Evolutionary conservation across 768 basidiomycete genomes (phyloP).

Genomic region (Cystobasidium tubakii): DNA sequence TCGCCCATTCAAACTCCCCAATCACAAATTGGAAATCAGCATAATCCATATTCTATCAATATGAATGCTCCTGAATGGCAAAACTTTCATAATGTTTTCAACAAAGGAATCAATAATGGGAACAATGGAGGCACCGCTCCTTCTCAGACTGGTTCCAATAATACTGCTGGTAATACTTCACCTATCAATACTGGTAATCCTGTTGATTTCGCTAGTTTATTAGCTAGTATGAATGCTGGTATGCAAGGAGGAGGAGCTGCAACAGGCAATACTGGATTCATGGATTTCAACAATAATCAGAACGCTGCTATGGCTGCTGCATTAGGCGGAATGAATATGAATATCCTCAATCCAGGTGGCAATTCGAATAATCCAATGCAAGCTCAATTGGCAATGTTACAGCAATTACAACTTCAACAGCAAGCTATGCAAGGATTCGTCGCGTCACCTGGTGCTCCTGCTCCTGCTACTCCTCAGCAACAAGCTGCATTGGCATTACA

Average conservation of each 20-base stretch:
- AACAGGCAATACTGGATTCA: neutral
- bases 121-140: neutral
- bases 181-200: neutral
- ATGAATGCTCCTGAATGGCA: conserved; percentile 22
- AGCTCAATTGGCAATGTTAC: conserved; percentile 30
- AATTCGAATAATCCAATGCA: conserved; percentile 19
- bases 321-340: conserved; percentile 3
- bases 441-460: neutral
- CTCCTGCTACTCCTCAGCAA: conserved; percentile 19
- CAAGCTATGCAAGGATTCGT: conserved; percentile 15
- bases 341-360: neutral
- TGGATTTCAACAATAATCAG: neutral
- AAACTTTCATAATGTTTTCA: conserved; percentile 35
- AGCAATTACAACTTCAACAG: conserved; percentile 30
- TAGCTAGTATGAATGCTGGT: conserved; percentile 1
- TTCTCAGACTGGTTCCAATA: neutral
- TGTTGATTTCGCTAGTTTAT: conserved; percentile 1
- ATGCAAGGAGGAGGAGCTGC: neutral
- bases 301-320: neutral
- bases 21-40: conserved; percentile 4
- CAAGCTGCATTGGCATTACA: conserved; percentile 48
- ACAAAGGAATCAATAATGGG: conserved; percentile 11
- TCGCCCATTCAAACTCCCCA: conserved; percentile 31
- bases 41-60: conserved; percentile 2
- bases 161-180: neutral